Conservation (phyloP, 2,329 filamentous ascomycete genomes). For the Calonectria pseudoturangicola region DNA sequence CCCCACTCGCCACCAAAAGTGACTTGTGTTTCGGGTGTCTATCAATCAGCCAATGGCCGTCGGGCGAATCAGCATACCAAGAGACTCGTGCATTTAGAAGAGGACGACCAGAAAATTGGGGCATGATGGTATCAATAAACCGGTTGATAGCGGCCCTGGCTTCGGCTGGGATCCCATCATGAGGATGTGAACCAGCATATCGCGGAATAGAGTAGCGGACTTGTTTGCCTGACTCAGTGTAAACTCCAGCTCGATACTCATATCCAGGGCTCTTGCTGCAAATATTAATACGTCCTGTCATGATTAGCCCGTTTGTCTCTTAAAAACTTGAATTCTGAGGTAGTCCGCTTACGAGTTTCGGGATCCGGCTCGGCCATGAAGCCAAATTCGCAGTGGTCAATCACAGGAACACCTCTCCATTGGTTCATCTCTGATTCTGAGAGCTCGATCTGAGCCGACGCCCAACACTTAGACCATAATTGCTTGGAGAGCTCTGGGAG, state of each 20-base stretch:
- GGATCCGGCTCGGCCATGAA: conserved; percentile 39
- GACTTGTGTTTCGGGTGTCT: conserved; percentile 43
- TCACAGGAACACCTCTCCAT: conserved; percentile 36
- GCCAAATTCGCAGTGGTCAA: conserved; percentile 39
- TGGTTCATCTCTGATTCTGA: conserved; percentile 32
- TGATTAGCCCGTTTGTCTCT: not conserved
- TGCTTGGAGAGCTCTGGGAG: conserved; percentile 36
- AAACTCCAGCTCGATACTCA: conserved; percentile 33
- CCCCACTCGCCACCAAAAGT: conserved; percentile 48
- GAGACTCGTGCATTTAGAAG: conserved; percentile 49
- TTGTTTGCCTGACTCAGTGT: not conserved
- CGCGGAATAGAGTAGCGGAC: conserved; percentile 37
- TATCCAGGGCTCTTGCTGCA: conserved; percentile 40
- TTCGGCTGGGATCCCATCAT: conserved; percentile 38
- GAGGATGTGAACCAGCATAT: conserved; percentile 35
- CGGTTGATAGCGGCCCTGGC: conserved; percentile 16
- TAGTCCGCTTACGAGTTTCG: conserved; percentile 35
- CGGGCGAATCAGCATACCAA: conserved; percentile 54
- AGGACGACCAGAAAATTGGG: conserved; percentile 50
- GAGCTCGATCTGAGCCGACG: conserved; percentile 39
- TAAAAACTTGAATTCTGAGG: not conserved
- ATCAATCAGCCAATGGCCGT: conserved; percentile 53
- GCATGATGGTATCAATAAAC: conserved; percentile 46
- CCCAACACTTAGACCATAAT: conserved; percentile 43
- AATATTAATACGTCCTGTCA: conserved; percentile 38